Evolutionary conservation across 2,329 filamentous ascomycete genomes (phyloP), one percentile per base, ranked within the genome.

Genomic region (Orbilia blumenaviensis): DNA sequence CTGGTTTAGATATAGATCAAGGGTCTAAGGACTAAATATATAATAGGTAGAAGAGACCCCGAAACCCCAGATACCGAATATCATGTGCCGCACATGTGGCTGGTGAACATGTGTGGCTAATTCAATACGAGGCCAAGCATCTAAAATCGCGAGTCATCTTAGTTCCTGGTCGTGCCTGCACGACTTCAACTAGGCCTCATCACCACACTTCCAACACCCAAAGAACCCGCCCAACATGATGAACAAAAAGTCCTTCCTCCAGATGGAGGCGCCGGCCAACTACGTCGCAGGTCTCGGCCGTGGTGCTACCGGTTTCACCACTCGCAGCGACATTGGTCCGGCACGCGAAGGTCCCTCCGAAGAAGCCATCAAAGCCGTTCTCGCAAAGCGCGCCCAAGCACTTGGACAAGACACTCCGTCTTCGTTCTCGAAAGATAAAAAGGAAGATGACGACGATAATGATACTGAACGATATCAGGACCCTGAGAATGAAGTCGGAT

Each of bases 221-320:
- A 12, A 46, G 23, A n/a, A 23, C 50, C 41, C 58, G 41, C 27
- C 29, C 58, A 48, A 50, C 36, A 80, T 79, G 79, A 78, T 79
- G 61, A 80, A 80, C 71, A 78, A 79, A 58, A 80, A 80, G 58
- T 76, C 71, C 52, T 80, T 80, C 75, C 77, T 81, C 36, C 78
- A 80, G 50, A 79, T 80, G 72, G 79, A 80, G 63, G 86, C 86
- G 80, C 86, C 86, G 48, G 86, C 87, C 80, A 87, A 87, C 82
- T 87, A 87, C 80, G 80, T 99, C 78, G 95, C 95, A 78, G 95
- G 95, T 88, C 90, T 99, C 78, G 95, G 95, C 84, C 92, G 96
- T 87, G 95, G 95, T 84, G 96, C 96, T 21, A 99, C 95, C 6
- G 95, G 96, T 76, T 99, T 99, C 85, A 98, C 95, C 14, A 99